Evolutionary conservation across 2,329 filamentous ascomycete species (phyloP).

Genomic region (Cryoendolithus antarcticus): DNA sequence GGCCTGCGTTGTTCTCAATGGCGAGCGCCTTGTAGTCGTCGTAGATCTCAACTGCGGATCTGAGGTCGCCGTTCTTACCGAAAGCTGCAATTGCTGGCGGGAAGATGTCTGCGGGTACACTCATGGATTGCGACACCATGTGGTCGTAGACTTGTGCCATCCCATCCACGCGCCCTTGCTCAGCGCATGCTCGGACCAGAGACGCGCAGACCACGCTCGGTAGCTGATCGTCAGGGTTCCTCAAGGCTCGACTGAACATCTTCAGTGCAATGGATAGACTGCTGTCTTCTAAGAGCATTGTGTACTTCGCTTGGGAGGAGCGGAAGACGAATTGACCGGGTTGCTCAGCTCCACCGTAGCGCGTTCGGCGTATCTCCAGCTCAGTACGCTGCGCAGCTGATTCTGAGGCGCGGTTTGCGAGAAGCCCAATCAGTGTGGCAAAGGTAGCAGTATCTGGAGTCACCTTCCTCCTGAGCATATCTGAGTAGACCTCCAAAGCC

Average conservation of each 20-base stretch:
- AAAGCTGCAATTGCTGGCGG: slow-evolving; percentile 93
- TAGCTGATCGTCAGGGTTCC: slow-evolving; percentile 50
- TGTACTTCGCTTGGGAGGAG: slow-evolving; percentile 76
- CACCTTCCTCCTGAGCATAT: slow-evolving; percentile 83
- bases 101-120: slow-evolving; percentile 71
- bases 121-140: slow-evolving; percentile 67
- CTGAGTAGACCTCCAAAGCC: slow-evolving; percentile 86
- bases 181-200: slow-evolving; percentile 77
- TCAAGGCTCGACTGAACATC: slow-evolving; percentile 66
- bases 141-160: slow-evolving; percentile 88
- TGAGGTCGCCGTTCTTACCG: slow-evolving; percentile 64
- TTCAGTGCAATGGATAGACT: slow-evolving; percentile 74
- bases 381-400: slow-evolving; percentile 58
- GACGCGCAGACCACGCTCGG: slow-evolving; percentile 73
- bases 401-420: slow-evolving; percentile 70
- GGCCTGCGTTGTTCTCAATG: slow-evolving; percentile 68
- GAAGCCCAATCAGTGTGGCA: slow-evolving; percentile 69
- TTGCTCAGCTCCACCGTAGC: slow-evolving; percentile 77
- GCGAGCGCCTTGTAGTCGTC: slow-evolving; percentile 86
- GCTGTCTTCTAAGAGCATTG: slow-evolving; percentile 76
- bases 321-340: slow-evolving; percentile 76
- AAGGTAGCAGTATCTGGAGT: slow-evolving; percentile 76
- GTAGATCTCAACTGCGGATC: slow-evolving; percentile 86
- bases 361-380: slow-evolving; percentile 68
- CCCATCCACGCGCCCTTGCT: slow-evolving; percentile 65